Conservation (phyloP, 208 protist species). For the Leishmania amazonensis region DNA sequence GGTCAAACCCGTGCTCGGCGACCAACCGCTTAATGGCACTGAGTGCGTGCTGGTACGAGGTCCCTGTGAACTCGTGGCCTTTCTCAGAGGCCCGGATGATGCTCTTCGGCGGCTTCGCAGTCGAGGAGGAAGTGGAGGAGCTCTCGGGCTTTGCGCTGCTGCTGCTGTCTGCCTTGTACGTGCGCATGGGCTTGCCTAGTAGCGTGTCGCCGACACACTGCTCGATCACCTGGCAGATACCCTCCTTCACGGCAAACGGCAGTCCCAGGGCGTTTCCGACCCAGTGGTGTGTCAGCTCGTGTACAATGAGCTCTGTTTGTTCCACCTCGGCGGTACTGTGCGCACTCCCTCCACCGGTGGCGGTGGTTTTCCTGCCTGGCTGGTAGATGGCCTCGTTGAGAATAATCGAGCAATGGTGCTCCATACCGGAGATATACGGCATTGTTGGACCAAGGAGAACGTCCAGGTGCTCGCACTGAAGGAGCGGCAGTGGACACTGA, state of each 20-base stretch:
- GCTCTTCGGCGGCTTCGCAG: background rate
- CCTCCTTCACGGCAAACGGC: slow-evolving; percentile 87
- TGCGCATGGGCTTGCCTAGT: slow-evolving; percentile 42
- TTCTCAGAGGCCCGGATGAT: slow-evolving; percentile 43
- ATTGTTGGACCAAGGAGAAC: slow-evolving; percentile 73
- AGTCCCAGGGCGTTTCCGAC: slow-evolving; percentile 84
- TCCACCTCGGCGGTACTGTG: slow-evolving; percentile 18
- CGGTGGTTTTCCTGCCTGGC: background rate
- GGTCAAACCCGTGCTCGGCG: slow-evolving; percentile 37
- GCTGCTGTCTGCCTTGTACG: slow-evolving; percentile 19
- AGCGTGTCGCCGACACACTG: slow-evolving; percentile 51
- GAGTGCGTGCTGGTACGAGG: slow-evolving; percentile 66
- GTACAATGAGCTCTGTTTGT: slow-evolving; percentile 74
- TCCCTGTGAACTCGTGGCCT: slow-evolving; percentile 73
- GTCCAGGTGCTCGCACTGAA: slow-evolving; percentile 42
- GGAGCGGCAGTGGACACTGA: slow-evolving; percentile 57
- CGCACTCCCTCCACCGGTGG: background rate
- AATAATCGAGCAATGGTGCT: slow-evolving; percentile 86
- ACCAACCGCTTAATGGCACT: slow-evolving; percentile 40
- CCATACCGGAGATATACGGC: slow-evolving; percentile 87
- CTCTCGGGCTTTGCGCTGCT: background rate
- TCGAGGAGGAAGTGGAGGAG: background rate
- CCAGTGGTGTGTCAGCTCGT: slow-evolving; percentile 90
- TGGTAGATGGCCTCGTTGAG: slow-evolving; percentile 75
- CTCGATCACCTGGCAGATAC: slow-evolving; percentile 84